A percentile compares a stretch with the other conserved stretches of the same genome.
These are phyloP conservation scores for Didymella pinodella DNA, from an alignment of 2,329 filamentous ascomycete genomes.

Conservation along the genomic window DNA sequence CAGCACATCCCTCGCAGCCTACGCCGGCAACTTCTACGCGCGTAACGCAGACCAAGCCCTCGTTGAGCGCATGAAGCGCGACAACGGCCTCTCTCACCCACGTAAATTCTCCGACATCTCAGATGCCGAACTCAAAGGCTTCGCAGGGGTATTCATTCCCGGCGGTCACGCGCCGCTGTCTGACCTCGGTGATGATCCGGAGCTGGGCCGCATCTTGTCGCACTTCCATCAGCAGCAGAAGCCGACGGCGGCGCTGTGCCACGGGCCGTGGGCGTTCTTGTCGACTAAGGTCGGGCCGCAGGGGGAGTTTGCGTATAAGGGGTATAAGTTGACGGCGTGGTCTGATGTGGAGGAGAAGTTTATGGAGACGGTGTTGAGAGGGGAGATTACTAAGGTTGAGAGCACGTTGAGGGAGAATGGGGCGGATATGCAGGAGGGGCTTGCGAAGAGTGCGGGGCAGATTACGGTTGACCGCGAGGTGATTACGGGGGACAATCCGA, in stretches of 20 bases:
- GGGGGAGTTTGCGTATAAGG: conserved; percentile 54
- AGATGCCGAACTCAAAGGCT: conserved; percentile 52
- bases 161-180: conserved; percentile 56
- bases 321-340: conserved; percentile 57
- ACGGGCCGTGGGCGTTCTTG: conserved; percentile 57
- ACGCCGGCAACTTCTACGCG: conserved; percentile 58
- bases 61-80: conserved; percentile 56
- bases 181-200: conserved; percentile 53
- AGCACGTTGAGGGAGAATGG: conserved; percentile 50
- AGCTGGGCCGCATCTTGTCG: conserved; percentile 54
- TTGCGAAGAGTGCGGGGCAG: conserved; percentile 50
- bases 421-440: conserved; percentile 56
- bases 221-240: conserved; percentile 54
- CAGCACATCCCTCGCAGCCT: conserved; percentile 53
- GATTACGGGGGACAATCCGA: conserved; percentile 45
- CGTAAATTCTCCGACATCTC: conserved; percentile 51
- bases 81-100: conserved; percentile 54
- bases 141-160: conserved; percentile 55
- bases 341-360: conserved; percentile 57
- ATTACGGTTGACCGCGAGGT: conserved; percentile 56
- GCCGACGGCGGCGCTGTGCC: conserved; percentile 57
- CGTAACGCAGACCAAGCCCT: conserved; percentile 52
- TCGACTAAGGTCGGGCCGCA: conserved; percentile 50
- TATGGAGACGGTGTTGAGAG: conserved; percentile 55
- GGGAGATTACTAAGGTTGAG: conserved; percentile 56